Evolutionary conservation across 208 protist genomes (phyloP).

Genomic region (Angomonas deanei): DNA sequence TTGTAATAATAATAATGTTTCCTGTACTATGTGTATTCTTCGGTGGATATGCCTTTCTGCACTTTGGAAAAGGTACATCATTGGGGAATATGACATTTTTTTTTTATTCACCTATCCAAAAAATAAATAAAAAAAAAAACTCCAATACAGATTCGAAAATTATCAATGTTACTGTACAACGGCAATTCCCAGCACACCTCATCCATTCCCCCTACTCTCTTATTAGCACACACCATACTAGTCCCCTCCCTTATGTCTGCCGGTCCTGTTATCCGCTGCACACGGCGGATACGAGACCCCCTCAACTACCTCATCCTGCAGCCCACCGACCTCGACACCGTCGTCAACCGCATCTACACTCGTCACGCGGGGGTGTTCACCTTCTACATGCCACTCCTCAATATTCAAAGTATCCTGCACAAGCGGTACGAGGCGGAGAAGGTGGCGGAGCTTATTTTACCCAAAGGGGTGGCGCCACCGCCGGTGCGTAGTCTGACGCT

Average conservation of each 20-base stretch:
- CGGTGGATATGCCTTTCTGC: no score
- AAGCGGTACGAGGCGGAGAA: slow-evolving; percentile 76
- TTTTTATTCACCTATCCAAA: neutral
- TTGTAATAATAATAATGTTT: neutral
- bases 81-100: no score
- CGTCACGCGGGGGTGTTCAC: slow-evolving; percentile 67
- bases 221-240: slow-evolving; percentile 2
- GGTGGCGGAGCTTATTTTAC: slow-evolving; percentile 63
- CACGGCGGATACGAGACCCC: slow-evolving; percentile 65
- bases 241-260: neutral
- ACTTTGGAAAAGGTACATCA: no score
- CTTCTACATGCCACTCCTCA: slow-evolving; percentile 66
- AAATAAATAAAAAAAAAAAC: slow-evolving; percentile 3
- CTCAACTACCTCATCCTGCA: slow-evolving; percentile 82
- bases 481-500: slow-evolving; percentile 26
- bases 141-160: neutral
- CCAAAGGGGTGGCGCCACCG: slow-evolving; percentile 28
- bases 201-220: neutral
- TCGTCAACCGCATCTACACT: slow-evolving; percentile 58
- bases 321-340: slow-evolving; percentile 60
- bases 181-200: neutral
- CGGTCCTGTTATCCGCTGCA: slow-evolving; percentile 49
- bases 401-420: slow-evolving; percentile 62
- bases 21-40: neutral
- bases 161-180: neutral